Evolutionary conservation across 1,284 basidiomycete species (phyloP), one percentile per base, ranked within the genome.

Genomic region (Tilletia walkeri): DNA sequence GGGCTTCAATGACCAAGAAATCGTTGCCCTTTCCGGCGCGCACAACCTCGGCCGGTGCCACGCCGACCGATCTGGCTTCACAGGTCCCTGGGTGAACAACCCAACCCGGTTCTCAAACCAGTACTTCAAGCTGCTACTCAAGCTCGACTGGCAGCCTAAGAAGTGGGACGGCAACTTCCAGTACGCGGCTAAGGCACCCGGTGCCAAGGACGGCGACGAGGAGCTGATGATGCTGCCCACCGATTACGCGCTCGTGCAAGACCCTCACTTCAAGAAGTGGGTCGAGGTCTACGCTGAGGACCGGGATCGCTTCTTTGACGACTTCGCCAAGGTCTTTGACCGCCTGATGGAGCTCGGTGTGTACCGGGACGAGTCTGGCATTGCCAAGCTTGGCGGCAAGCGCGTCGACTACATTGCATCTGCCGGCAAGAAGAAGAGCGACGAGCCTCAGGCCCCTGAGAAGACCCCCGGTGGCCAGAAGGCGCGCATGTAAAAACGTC

Each of bases 181-280:
- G 71, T 83, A 81, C 69, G 75, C 77, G 38, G 82, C 81, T 67
- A 76, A 74, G 66, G 75, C 79, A 1, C 78, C 82, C 12, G 80
- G 80, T 69, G 78, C 77, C 67, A 80, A 82, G 50, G 82, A 83
- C 48, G 82, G 82, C 67, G 82, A 82, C 69, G 81, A 82, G 69
- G 85, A 86, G 66, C 82, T 88, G 45, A 88, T 88, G 87, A 87
- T 88, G 86, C 84, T 88, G 4, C 87, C 86, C n/a, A 82, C 78
- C 14, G 81, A 86, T 75, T 80, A 79, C 70, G 65, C 73, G 3
- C 71, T 83, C 18, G 78, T 77, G 39, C 78, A 82, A 73, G 82
- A 83, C 72, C 74, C 73, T 30, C 74, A 75, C 72, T 78, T 83
- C 75, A 75, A 76, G 20, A 74, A 74, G 4, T 83, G 82, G 82